phyloP scores from a whole-genome alignment of 2,329 filamentous ascomycete species.

The Polychaeton citri region DNA sequence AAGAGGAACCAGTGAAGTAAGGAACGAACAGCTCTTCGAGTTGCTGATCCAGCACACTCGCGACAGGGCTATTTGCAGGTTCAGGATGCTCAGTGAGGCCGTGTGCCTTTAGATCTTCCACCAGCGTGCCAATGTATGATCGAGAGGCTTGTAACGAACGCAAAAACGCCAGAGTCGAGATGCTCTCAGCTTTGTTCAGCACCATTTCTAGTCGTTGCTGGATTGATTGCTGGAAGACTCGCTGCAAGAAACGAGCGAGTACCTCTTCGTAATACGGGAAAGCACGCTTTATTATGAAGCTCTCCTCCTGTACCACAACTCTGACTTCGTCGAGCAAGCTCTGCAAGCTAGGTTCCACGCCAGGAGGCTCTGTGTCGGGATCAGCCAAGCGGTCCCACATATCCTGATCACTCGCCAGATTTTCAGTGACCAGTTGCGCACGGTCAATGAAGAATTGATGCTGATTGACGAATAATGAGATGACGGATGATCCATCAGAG shows the following conservation, averaged over 20 bases:
- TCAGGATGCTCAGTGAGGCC: conserved; percentile 93
- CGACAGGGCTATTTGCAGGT: conserved; percentile 72
- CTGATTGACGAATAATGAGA: conserved; percentile 93
- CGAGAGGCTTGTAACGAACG: conserved; percentile 82
- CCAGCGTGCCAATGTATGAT: conserved; percentile 71
- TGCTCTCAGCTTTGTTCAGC: conserved; percentile 79
- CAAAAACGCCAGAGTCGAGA: conserved; percentile 85
- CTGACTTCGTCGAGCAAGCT: conserved; percentile 87
- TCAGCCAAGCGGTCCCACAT: conserved; percentile 86
- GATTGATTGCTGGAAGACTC: conserved; percentile 95
- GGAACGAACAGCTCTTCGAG: conserved; percentile 54
- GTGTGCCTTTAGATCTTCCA: conserved; percentile 88
- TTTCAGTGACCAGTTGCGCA: conserved; percentile 80
- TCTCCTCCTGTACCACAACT: conserved; percentile 93
- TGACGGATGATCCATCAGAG: conserved; percentile 88
- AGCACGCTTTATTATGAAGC: conserved; percentile 87
- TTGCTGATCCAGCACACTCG: conserved; percentile 55
- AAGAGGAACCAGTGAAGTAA: conserved; percentile 51
- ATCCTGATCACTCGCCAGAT: conserved; percentile 59
- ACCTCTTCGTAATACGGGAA: conserved; percentile 97
- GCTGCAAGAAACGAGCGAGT: conserved; percentile 79
- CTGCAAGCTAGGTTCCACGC: conserved; percentile 83
- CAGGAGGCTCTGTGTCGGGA: conserved; percentile 81
- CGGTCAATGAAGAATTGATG: conserved; percentile 98
- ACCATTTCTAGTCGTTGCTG: conserved; percentile 94